Base-by-base conservation (phyloP, 176 grass and related monocot genomes). In the Raddia distichophylla region DNA sequence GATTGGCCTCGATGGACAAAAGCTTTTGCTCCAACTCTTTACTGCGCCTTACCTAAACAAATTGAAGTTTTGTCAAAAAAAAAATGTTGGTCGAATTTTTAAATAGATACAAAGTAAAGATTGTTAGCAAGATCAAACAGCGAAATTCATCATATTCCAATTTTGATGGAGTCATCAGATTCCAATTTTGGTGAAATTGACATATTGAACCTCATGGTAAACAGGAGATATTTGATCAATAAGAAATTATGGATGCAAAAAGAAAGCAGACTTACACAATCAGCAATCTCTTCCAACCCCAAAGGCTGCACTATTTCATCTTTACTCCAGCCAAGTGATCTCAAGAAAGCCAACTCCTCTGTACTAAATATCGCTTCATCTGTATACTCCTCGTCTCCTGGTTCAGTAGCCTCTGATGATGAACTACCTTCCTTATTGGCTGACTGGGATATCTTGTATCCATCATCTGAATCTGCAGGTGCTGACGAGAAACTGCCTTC, bases 281-380 rank as follows among this genome's bases (percentile, higher is more conserved):
- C 91, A 52, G 80, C 88, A 80, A 94, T 94, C 83, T 94, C 91
- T 27, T 88, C 66, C 35, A 88, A 59, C 35, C 67, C 80, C 82
- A 94, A 87, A 69, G 86, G 88, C 71, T 88, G 73, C 53, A 84
- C 91, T 42, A 48, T 61, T 71, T 84, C 86, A 86, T 91, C 86
- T 80, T 88, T 83, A 80, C 79, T 84, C 92, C 92, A 91, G 37
- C 89, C 92, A 60, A 91, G 89, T 1, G 78, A 86, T 44, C 45
- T 71, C 77, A 94, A 52, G 72, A 94, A 89, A 77, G 34, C 47
- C 69, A 82, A 71, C 51, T 91, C 88, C 77, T 89, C 83, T 53
- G 89, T 54, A 68, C 60, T 71, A 74, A 80, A 50, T 46, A 74
- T 84, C 7, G 37, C 37, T 44, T 86, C 62, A 47, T 68, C 68